Base-by-base conservation (phyloP, 768 basidiomycete species). In the Glaciozyma martinii region DNA sequence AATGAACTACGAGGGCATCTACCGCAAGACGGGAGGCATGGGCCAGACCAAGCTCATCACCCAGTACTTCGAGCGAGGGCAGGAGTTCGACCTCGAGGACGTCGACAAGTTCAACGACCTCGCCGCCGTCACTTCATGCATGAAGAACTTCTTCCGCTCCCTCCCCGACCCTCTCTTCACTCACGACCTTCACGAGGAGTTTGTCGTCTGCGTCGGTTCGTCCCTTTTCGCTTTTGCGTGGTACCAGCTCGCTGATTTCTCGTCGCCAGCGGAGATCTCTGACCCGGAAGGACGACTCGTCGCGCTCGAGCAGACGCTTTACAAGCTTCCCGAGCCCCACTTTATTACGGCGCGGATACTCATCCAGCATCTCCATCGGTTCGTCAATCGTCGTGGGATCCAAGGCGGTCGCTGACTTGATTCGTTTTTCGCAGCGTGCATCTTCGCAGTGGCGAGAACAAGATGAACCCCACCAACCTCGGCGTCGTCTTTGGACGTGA, bases 401-500 rank as follows among this genome's bases (percentile, higher is more conserved):
- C 33, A 29, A 19, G 8, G 13, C 40, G n/a, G 32, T 40, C 18
- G 42, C 21, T 46, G 3, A 23, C 23, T 19, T 9, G 4, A n/a
- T 1, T 25, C n/a, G 1, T 6, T 9, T 21, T 29, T 30, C n/a
- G 13, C 67, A 81, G 82, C 59, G 82, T 98, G 37, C 83, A 84
- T 71, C 80, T 84, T 63, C 81, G 80, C 42, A 82, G 82, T 61
- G 83, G 86, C 49, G 80, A 78, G 56, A 99, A 99, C 77, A 80
- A 91, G 59, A 99, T 99, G 95, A 90, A 85, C 57, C 87, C 90
- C 4, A 83, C 92, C 68, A 99, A 98, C 73, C 79, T 99, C 27
- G 95, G 95, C 9, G 92, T 98, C 37, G 93, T 99, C 49, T 97
- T 98, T 77, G 95, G 95, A 71, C 95, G 94, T 98, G 76, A 78